Evolutionary conservation across 2,329 filamentous ascomycete genomes (phyloP).

Genomic region (Sordariomycetes sp.): DNA sequence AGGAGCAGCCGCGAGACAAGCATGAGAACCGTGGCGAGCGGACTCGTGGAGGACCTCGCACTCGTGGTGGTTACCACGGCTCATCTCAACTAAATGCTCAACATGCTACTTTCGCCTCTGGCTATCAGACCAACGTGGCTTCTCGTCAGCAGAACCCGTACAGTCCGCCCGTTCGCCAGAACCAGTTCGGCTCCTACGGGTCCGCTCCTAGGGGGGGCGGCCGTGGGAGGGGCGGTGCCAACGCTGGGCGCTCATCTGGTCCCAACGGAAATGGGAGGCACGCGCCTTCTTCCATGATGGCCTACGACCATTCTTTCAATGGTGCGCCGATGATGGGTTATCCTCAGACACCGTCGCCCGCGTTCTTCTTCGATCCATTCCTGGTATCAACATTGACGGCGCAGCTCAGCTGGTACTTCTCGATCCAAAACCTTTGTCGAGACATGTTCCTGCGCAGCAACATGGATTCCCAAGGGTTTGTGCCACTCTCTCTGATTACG

Average conservation of each 20-base stretch:
- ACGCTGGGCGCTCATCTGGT: conserved; percentile 7
- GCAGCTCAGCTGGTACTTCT: conserved; percentile 88
- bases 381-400: conserved; percentile 26
- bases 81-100: conserved; percentile 18
- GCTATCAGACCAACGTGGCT: conserved; percentile 15
- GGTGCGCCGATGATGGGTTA: conserved; percentile 21
- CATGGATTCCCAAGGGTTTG: conserved; percentile 94
- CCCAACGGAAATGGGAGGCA: conserved; percentile 10
- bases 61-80: conserved; percentile 28
- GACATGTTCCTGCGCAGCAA: conserved; percentile 77
- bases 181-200: conserved; percentile 19
- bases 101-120: conserved; percentile 20
- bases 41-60: conserved; percentile 29
- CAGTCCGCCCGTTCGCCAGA: conserved; percentile 30
- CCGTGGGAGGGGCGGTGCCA: conserved; percentile 14
- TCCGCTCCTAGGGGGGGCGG: conserved; percentile 21
- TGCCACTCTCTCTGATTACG: conserved; percentile 64
- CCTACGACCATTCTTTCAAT: conserved; percentile 7
- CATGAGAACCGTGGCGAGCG: conserved; percentile 24
- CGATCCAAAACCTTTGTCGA: conserved; percentile 87
- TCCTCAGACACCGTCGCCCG: background rate
- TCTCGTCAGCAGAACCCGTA: conserved; percentile 22
- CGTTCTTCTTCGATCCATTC: conserved; percentile 9
- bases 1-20: conserved; percentile 13
- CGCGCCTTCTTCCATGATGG: conserved; percentile 15